A percentile compares a stretch with the other conserved stretches of the same genome.
Evolutionary conservation across 2,329 filamentous ascomycete species (phyloP).

Genomic region (Exophiala alcalophila): DNA sequence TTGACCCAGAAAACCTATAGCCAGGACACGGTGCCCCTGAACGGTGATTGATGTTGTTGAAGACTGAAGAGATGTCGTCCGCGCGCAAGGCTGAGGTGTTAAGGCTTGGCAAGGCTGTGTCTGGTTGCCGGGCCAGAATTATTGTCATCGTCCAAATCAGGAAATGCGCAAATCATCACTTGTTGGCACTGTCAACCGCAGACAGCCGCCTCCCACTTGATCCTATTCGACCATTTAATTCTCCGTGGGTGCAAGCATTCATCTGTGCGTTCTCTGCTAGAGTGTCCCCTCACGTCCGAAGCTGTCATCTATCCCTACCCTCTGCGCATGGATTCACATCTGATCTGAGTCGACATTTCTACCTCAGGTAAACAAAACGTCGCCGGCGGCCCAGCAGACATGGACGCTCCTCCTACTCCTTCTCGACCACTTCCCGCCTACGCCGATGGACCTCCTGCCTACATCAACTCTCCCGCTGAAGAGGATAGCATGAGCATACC

Average conservation of each 20-base stretch:
- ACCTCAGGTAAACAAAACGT: slow-evolving; percentile 20
- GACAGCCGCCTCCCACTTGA: background rate
- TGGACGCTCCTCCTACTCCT: slow-evolving; percentile 28
- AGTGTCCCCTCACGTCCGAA: too few relatives aligned
- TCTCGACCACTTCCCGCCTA: slow-evolving; percentile 36
- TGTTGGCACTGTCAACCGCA: too few relatives aligned
- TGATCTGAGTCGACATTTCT: slow-evolving; percentile 17
- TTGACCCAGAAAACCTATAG: too few relatives aligned
- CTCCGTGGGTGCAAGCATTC: slow-evolving; percentile 10
- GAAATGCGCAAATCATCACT: slow-evolving; percentile 1
- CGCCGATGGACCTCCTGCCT: slow-evolving; percentile 44
- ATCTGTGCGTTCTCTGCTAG: slow-evolving; percentile 1
- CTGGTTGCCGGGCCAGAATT: slow-evolving; percentile 6
- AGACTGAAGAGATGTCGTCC: too few relatives aligned
- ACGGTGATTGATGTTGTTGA: too few relatives aligned
- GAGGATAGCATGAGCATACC: slow-evolving; percentile 34
- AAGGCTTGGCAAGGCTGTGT: too few relatives aligned
- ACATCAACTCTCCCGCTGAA: slow-evolving; percentile 34
- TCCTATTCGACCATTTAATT: slow-evolving; percentile 12
- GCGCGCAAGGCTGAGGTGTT: slow-evolving; percentile 8
- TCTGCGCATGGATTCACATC: slow-evolving; percentile 18
- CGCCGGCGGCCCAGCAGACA: slow-evolving; percentile 8
- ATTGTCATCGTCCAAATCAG: slow-evolving; percentile 10
- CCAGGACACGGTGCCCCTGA: too few relatives aligned
- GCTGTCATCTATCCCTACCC: slow-evolving; percentile 9